Evolutionary conservation across 2,329 filamentous ascomycete genomes (phyloP).

Genomic region (Cryphonectria carpinicola): DNA sequence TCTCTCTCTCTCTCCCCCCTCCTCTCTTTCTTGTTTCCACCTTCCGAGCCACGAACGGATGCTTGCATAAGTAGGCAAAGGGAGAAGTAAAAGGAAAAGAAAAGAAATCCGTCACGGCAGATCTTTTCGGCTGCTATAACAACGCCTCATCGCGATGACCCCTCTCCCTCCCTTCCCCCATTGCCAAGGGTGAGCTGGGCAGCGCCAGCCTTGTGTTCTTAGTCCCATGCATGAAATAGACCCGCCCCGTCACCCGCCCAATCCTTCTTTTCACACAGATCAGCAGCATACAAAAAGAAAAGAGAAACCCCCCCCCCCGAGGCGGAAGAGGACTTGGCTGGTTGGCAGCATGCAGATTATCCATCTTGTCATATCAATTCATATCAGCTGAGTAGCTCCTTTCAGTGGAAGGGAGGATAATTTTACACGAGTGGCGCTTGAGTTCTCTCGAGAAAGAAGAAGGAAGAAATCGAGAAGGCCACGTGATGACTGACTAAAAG

Average conservation of each 20-base stretch:
- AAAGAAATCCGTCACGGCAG: neutral
- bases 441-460: neutral
- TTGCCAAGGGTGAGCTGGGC: neutral
- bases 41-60: neutral
- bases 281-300: neutral
- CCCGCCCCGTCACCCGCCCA: neutral
- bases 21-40: no score
- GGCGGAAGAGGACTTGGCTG: neutral
- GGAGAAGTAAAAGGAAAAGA: neutral
- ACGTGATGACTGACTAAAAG: neutral
- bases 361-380: neutral
- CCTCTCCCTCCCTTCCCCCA: neutral
- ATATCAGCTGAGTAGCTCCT: neutral
- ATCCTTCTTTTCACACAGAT: neutral
- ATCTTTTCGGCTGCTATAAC: neutral
- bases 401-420: neutral
- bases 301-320: no score
- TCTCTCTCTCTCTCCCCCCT: no score
- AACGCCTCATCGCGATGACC: neutral
- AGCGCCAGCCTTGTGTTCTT: neutral
- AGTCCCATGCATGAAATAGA: neutral
- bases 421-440: slow-evolving; percentile 4
- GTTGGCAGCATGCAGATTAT: neutral
- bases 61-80: neutral
- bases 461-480: neutral